Base-by-base conservation (phyloP, 2,329 filamentous ascomycete species). In the Ploettnerulaceae sp. region DNA sequence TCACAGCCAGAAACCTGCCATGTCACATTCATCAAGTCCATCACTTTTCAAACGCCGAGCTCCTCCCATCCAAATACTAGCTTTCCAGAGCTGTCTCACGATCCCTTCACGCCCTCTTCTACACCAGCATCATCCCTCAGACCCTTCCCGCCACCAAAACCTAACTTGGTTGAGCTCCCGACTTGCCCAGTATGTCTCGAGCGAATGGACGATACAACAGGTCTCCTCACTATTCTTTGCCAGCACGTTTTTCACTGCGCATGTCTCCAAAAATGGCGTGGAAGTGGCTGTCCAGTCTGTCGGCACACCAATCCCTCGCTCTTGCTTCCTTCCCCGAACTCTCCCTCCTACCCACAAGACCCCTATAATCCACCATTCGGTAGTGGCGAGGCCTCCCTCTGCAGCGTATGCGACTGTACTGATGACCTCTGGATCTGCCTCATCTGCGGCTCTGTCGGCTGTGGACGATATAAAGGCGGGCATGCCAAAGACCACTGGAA, bases 211-310 rank as follows among this genome's bases (percentile, higher is more conserved):
- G 91, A 97, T 64, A 96, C 90, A 0, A 94, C 89, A 0, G 93
- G 93, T 0, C 73, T 98, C 2, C 79, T 98, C 63, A 98, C 93
- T 1, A 97, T 97, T 31, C 83, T 94, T 22, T 98, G 93, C 64
- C 91, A 97, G 61, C 93, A 98, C 61, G 89, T 97, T 41, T 98
- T 98, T 63, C 93, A 98, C 65, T 97, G 93, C 63, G 90, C 84
- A 1, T 98, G 93, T 67, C 74, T 98, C 1, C 87, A 95, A 61
- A 97, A 93, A 63, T 98, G 93, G 93, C 88, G 87, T 62, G 90
- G 91, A 4, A 86, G 83, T 20, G 91, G 91, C 4, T 98, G 93
- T 62, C 93, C 93, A 0, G 89, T 98, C 5, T 98, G 93, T 61
- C 81, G 93, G 25, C 95, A 95, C 60, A 95, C 90, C 1, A 81